Base-by-base conservation (phyloP, 139 green algal species). In the Chlamydomonas sp. region DNA sequence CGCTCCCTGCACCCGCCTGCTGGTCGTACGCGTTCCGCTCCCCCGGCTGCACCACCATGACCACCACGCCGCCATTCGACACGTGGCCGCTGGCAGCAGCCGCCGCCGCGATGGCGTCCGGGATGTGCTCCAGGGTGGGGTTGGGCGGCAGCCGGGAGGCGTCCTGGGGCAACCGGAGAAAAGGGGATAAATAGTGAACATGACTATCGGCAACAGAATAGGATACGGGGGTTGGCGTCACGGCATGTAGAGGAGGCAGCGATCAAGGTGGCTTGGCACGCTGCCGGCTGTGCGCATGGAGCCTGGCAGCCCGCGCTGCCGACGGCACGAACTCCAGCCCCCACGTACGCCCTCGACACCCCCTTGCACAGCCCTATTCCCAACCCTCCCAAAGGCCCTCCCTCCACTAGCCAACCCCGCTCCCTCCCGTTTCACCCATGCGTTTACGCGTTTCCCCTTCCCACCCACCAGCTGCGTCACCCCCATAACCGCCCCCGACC, bases 241-340 rank as follows among this genome's bases (percentile, higher is more conserved):
- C 76, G 99, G 92, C 98, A 99, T 99, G 95, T 99, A 99, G 93
- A 99, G 98, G 1, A 94, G 97, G 1, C 98, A 93, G 89, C 60
- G 6, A 59, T 49, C 31, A 49, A 49, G 31, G 31, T 49, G 31
- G 31, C 31, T 49, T 49, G 31, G 31, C 31, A 49, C 31, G 31
- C 31, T 49, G 31, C 31, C 31, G 31, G 31, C 31, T 49, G 31
- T 49, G 31, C 31, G 31, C 31, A 49, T 49, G 31, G 31, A 49
- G 31, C 31, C 31, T 49, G 31, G 31, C 31, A 49, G 31, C 31
- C 31, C 31, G 31, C 31, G 31, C 31, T 49, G 31, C 31, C 31
- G 31, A 49, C 31, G 31, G 31, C 31, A 49, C 31, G 31, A 49
- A 49, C 31, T 49, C 31, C 31, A 49, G 31, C 31, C 31, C 31